Base-by-base conservation (phyloP, 148 eudicot genomes). In the Dianthus caryophyllus region DNA sequence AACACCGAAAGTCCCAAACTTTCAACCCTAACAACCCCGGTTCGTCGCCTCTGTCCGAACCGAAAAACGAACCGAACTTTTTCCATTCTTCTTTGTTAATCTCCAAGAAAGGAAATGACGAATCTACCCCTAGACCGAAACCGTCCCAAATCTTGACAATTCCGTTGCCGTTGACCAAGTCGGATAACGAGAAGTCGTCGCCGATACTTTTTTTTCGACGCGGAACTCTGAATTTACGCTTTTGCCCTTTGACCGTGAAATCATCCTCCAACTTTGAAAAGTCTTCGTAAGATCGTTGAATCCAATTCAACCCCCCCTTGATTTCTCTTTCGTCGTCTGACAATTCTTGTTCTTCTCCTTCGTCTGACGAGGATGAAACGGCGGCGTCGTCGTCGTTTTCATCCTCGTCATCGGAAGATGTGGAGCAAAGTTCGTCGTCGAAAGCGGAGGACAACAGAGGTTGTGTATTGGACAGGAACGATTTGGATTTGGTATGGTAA, bases 111-210 rank as follows among this genome's bases (percentile, higher is more conserved):
- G 85, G 73, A 46, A 88, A 76, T 0, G 81, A 71, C 54, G 66
- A 60, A n/a, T 76, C 86, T 6, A 86, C 69, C 13, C 77, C 81
- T 46, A 84, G 71, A 0, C 83, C 81, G 8, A 83, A 55, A 27
- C 83, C 73, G 36, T 84, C 92, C 96, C 96, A 91, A 2, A 88
- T 76, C 80, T 80, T 84, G 9, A 91, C 97, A 54, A 89, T 86
- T 38, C 81, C 81, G 54, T 79, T 87, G 6, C 88, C 93, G 33
- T 55, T 52, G 1, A 84, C 61, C 1, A 91, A 71, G 14, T 88
- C 89, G 43, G 85, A 67, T 67, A 84, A 75, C 6, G 81, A 79
- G 52, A 77, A 76, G 43, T 73, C 26, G n/a, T 77, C 77, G 0
- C 56, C 70, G 5, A 69, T 8, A 48, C 71, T 75, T 13, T 76